phyloP scores from a whole-genome alignment of 768 basidiomycete species.

The Hortiboletus flavorubellus region DNA sequence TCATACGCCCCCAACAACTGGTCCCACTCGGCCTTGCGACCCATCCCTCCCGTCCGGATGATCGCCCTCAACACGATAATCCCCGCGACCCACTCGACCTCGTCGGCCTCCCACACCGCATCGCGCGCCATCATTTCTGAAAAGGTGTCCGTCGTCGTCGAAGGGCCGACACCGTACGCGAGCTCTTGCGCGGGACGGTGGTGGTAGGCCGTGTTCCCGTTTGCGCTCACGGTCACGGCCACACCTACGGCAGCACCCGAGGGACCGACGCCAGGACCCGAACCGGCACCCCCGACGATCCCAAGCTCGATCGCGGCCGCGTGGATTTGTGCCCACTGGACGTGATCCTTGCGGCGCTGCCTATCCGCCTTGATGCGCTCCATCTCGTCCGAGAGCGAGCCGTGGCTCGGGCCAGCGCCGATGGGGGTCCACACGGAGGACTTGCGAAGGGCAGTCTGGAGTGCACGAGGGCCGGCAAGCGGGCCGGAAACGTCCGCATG shows the following conservation, averaged over 20 bases:
- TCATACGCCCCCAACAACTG: constrained; percentile 56
- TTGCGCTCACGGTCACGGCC: background rate
- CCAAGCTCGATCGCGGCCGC: constrained; percentile 61
- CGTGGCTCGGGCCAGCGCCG: background rate
- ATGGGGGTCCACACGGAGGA: constrained; percentile 51
- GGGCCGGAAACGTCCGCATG: constrained; percentile 58
- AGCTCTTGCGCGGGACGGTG: constrained; percentile 36
- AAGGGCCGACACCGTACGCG: constrained; percentile 35
- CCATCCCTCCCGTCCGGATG: constrained; percentile 50
- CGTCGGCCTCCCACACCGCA: constrained; percentile 62
- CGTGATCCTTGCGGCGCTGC: constrained; percentile 59
- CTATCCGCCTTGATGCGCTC: constrained; percentile 58
- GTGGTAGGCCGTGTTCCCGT: constrained; percentile 23
- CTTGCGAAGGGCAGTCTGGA: constrained; percentile 58
- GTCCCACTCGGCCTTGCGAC: constrained; percentile 53
- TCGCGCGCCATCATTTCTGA: constrained; percentile 63
- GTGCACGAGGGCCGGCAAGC: constrained; percentile 51
- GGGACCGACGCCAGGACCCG: background rate
- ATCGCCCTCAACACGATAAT: constrained; percentile 56
- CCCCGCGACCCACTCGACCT: constrained; percentile 68
- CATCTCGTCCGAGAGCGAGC: constrained; percentile 56
- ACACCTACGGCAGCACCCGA: background rate
- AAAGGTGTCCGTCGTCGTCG: constrained; percentile 34
- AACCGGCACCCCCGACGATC: constrained; percentile 32
- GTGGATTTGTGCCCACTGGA: constrained; percentile 66